These are phyloP conservation scores for Fusarium lyarnte DNA, from an alignment of 2,329 filamentous ascomycete genomes.

Conservation along the genomic window DNA sequence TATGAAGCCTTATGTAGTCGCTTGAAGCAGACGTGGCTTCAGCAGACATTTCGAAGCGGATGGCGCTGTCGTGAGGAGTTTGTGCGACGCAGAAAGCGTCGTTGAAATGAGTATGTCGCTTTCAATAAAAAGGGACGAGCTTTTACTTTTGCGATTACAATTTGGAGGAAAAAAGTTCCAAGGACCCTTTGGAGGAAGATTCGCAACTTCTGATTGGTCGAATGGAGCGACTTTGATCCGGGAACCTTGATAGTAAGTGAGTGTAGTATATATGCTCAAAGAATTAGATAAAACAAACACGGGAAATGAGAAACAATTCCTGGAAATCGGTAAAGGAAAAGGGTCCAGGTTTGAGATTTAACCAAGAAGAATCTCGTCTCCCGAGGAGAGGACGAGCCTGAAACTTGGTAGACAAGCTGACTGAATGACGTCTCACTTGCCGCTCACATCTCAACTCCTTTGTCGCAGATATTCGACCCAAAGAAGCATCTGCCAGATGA, in stretches of 20 bases:
- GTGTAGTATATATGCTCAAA: neutral
- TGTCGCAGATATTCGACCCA: conserved; percentile 26
- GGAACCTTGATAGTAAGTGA: neutral
- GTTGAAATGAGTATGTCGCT: conserved; percentile 11
- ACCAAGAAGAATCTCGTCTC: neutral
- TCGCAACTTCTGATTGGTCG: conserved; percentile 33
- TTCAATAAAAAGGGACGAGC: conserved; percentile 28
- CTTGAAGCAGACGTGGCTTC: conserved; percentile 30
- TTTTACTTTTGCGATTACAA: conserved; percentile 24
- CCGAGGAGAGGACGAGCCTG: neutral
- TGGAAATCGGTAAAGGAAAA: neutral
- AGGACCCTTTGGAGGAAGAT: conserved; percentile 9
- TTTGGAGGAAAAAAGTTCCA: conserved; percentile 36
- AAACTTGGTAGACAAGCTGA: conserved; percentile 15
- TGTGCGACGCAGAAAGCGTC: conserved; percentile 34
- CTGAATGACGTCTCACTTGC: conserved; percentile 35
- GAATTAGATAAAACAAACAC: neutral
- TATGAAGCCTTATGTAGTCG: conserved; percentile 70
- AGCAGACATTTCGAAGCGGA: conserved; percentile 39
- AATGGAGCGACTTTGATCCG: conserved; percentile 42
- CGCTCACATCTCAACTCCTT: conserved; percentile 26
- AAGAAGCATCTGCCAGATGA: conserved; percentile 21
- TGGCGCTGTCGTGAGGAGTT: conserved; percentile 6
- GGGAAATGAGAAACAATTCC: conserved; percentile 3
- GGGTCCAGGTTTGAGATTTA: neutral